phyloP scores from a whole-genome alignment of 306 rosid species.

The Ziziphus jujuba region DNA sequence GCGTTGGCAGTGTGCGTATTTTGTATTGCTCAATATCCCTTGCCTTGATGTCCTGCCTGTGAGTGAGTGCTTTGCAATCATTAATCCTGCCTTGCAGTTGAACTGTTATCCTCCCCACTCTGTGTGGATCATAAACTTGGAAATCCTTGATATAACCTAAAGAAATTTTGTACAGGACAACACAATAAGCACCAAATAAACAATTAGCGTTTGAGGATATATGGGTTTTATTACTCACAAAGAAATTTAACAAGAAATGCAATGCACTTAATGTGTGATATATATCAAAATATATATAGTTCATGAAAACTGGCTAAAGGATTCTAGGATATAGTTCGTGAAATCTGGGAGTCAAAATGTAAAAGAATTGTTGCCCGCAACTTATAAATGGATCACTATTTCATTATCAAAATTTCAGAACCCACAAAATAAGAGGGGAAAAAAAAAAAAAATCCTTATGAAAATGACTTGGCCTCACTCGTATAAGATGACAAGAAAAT shows the following conservation, averaged over 20 bases:
- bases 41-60: constrained; percentile 75
- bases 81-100: constrained; percentile 88
- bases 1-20: constrained; percentile 64
- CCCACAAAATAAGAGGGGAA: too few relatives aligned
- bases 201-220: not conserved
- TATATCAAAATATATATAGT: too few relatives aligned
- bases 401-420: too few relatives aligned
- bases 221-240: not conserved
- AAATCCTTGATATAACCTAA: constrained; percentile 77
- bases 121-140: constrained; percentile 79
- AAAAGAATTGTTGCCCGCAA: not conserved
- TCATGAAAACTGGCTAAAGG: too few relatives aligned
- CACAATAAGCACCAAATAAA: not conserved
- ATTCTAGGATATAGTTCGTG: not conserved
- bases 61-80: constrained; percentile 70
- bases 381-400: too few relatives aligned
- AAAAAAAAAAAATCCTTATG: too few relatives aligned
- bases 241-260: constrained; percentile 3
- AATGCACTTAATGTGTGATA: not conserved
- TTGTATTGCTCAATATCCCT: constrained; percentile 69
- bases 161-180: not conserved
- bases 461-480: not conserved
- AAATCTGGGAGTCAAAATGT: not conserved
- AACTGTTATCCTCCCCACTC: constrained; percentile 89
- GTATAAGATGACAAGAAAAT: not conserved